Conservation (phyloP, 2,329 filamentous ascomycete genomes). For the Clathrospora elynae region DNA sequence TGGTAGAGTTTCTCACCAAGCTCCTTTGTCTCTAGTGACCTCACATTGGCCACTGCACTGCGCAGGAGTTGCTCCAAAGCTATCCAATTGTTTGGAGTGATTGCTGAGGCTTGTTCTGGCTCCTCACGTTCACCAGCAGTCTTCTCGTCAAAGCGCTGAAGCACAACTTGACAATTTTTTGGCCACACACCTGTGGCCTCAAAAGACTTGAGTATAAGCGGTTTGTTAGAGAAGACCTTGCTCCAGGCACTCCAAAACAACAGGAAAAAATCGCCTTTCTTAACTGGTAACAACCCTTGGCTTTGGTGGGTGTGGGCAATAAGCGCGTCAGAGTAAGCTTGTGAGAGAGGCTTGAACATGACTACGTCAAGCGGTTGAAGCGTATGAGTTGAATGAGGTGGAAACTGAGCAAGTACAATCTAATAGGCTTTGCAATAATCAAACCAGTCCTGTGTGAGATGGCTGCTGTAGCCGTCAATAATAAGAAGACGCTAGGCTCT, state of each 20-base stretch:
- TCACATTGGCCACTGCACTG: too few species aligned
- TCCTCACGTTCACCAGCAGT: not conserved
- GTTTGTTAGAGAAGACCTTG: too few species aligned
- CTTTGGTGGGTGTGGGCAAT: slow-evolving; percentile 1
- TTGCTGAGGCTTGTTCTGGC: slow-evolving; percentile 1
- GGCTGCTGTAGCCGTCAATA: slow-evolving; percentile 2
- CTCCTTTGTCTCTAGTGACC: too few species aligned
- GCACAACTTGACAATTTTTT: not conserved
- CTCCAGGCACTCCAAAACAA: not conserved
- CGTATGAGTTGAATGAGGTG: slow-evolving; percentile 6
- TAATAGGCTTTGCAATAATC: slow-evolving; percentile 2
- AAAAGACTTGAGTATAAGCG: slow-evolving; percentile 2
- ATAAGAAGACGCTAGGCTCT: not conserved
- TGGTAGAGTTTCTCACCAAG: too few species aligned
- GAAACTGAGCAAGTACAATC: slow-evolving; percentile 3
- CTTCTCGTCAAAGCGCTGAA: not conserved
- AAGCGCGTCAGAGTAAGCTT: not conserved
- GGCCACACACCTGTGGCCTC: slow-evolving; percentile 1
- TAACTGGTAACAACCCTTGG: slow-evolving; percentile 1
- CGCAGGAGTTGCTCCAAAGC: too few species aligned
- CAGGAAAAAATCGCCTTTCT: slow-evolving; percentile 5
- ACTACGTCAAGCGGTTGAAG: slow-evolving; percentile 8
- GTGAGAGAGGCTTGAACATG: slow-evolving; percentile 1
- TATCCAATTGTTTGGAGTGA: not conserved
- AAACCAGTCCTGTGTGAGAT: slow-evolving; percentile 5